Evolutionary conservation across 768 basidiomycete genomes (phyloP).

Genomic region (Tephrocybe rancida): DNA sequence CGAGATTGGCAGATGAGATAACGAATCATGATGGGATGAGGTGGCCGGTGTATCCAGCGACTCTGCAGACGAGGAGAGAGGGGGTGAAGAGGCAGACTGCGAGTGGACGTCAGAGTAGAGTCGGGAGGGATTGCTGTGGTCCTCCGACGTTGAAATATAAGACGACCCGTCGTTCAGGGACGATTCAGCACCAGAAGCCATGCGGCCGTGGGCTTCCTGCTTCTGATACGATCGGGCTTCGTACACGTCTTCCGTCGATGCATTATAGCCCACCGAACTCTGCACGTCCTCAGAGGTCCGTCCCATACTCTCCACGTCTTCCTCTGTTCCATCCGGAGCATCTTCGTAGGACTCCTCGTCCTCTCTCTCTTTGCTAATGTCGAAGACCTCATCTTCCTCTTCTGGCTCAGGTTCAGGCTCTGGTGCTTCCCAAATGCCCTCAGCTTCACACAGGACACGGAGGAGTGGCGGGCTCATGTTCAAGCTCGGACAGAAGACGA

Average conservation of each 20-base stretch:
- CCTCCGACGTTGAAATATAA: slow-evolving; percentile 34
- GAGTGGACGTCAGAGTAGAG: slow-evolving; percentile 19
- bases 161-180: slow-evolving; percentile 25
- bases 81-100: slow-evolving; percentile 41
- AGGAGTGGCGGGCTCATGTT: slow-evolving; percentile 77
- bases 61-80: slow-evolving; percentile 60
- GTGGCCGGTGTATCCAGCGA: slow-evolving; percentile 58
- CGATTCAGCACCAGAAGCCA: slow-evolving; percentile 15
- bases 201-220: slow-evolving; percentile 7
- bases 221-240: slow-evolving; percentile 8
- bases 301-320: slow-evolving; percentile 26
- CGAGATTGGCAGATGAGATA: slow-evolving; percentile 36
- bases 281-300: slow-evolving; percentile 29
- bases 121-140: slow-evolving; percentile 18
- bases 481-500: slow-evolving; percentile 88
- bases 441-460: slow-evolving; percentile 71
- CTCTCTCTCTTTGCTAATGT: slow-evolving; percentile 26
- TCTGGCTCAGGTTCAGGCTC: slow-evolving; percentile 38
- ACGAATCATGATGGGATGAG: slow-evolving; percentile 51
- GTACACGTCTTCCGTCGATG: slow-evolving; percentile 33
- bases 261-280: slow-evolving; percentile 36
- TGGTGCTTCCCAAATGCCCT: slow-evolving; percentile 59
- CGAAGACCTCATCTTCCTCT: slow-evolving; percentile 28
- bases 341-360: slow-evolving; percentile 28
- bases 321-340: slow-evolving; percentile 28